These are phyloP conservation scores for Aphanoascus verrucosus DNA, from an alignment of 2,329 filamentous ascomycete genomes.

Conservation along the genomic window DNA sequence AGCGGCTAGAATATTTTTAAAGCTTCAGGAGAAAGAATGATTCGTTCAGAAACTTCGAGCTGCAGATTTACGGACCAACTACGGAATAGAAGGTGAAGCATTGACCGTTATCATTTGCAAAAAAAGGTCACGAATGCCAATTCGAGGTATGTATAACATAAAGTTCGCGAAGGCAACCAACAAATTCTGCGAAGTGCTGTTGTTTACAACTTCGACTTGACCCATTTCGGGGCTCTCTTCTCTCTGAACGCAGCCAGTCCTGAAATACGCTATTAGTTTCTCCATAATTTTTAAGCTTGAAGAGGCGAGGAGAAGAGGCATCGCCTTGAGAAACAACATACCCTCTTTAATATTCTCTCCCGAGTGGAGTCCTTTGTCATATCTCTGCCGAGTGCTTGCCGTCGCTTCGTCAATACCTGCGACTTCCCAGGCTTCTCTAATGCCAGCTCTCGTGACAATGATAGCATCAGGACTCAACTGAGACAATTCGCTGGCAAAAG, in stretches of 20 bases:
- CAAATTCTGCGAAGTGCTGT: neutral
- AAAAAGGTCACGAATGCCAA: no score
- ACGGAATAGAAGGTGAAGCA: no score
- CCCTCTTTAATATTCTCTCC: constrained; percentile 74
- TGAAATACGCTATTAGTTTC: constrained; percentile 13
- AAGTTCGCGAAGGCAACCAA: neutral
- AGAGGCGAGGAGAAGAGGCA: no score
- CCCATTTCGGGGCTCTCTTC: constrained; percentile 81
- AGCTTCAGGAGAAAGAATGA: no score
- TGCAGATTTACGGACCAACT: no score
- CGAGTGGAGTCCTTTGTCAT: constrained; percentile 72
- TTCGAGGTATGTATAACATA: neutral
- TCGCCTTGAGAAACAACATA: constrained; percentile 42
- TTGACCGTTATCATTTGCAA: no score
- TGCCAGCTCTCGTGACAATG: constrained; percentile 56
- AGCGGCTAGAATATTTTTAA: no score
- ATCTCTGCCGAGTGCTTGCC: constrained; percentile 77
- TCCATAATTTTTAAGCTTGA: neutral
- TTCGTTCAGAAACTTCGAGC: no score
- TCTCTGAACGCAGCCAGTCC: constrained; percentile 77
- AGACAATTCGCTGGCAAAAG: constrained; percentile 50
- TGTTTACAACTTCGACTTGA: constrained; percentile 50
- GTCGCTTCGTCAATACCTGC: constrained; percentile 52
- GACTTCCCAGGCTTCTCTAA: constrained; percentile 60
- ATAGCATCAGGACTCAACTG: constrained; percentile 62